Evolutionary conservation across 768 basidiomycete species (phyloP).

Genomic region (Tulasnella sp.): DNA sequence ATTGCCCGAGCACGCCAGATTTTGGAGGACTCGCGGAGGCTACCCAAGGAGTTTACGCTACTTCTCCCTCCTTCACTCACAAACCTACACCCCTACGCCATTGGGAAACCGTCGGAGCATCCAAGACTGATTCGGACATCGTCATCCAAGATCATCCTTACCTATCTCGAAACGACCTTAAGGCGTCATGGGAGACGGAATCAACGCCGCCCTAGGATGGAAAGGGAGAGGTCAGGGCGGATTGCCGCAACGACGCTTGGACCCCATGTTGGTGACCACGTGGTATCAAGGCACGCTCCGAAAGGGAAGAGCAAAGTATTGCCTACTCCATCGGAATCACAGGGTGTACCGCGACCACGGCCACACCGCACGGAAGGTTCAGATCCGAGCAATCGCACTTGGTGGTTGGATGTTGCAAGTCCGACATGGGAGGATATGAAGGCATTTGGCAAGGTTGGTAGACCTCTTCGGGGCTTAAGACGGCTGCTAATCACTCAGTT

Average conservation of each 20-base stretch:
- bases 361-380: slow-evolving; percentile 11
- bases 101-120: not conserved
- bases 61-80: slow-evolving; percentile 52
- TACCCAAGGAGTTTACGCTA: slow-evolving; percentile 52
- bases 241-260: slow-evolving; percentile 11
- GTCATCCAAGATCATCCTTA: slow-evolving; percentile 38
- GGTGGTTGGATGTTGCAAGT: slow-evolving; percentile 86
- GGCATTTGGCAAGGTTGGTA: slow-evolving; percentile 62
- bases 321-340: not conserved
- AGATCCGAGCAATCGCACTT: slow-evolving; percentile 32
- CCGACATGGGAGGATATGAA: slow-evolving; percentile 83
- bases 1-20: slow-evolving; percentile 37
- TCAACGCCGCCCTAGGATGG: slow-evolving; percentile 10
- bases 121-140: slow-evolving; percentile 31
- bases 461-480: not conserved
- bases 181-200: not conserved
- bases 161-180: slow-evolving; percentile 37
- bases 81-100: slow-evolving; percentile 18
- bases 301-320: slow-evolving; percentile 35
- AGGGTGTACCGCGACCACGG: not conserved
- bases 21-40: slow-evolving; percentile 44
- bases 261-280: not conserved
- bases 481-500: not conserved
- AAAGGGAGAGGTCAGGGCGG: not conserved
- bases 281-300: too few species aligned